These are phyloP conservation scores for Lepidium africanum DNA, from an alignment of 345 rosid genomes.

Conservation along the genomic window DNA sequence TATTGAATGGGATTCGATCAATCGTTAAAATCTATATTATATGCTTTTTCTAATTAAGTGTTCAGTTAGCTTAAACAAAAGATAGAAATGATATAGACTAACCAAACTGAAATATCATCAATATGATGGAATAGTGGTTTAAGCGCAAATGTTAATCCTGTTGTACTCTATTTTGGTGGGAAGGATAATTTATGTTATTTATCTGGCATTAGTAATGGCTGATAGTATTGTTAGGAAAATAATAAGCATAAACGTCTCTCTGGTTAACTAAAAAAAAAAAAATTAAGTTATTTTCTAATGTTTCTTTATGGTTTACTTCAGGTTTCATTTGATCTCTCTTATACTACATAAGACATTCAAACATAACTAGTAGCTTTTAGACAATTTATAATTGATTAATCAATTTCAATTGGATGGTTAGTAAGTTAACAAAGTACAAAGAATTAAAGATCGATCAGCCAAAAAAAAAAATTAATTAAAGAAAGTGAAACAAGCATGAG, in stretches of 20 bases:
- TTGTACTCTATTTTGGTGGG: too few relatives aligned
- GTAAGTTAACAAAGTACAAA: conserved; percentile 10
- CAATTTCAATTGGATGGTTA: conserved; percentile 22
- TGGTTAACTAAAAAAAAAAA: too few relatives aligned
- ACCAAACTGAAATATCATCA: too few relatives aligned
- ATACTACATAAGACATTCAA: neutral
- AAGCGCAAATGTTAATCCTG: too few relatives aligned
- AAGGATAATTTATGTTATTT: too few relatives aligned
- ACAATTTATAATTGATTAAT: conserved; percentile 7
- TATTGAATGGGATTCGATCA: neutral
- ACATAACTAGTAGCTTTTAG: neutral
- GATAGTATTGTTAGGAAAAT: too few relatives aligned
- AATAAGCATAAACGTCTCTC: too few relatives aligned
- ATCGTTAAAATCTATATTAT: neutral
- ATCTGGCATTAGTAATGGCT: too few relatives aligned
- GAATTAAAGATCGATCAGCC: neutral
- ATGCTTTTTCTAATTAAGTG: neutral
- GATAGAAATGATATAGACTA: too few relatives aligned
- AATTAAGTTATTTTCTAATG: too few relatives aligned
- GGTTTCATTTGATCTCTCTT: neutral
- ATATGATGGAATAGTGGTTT: too few relatives aligned
- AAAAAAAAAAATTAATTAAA: conserved; percentile 14
- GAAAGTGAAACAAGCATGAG: conserved; percentile 30
- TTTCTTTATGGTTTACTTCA: neutral
- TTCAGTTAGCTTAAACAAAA: neutral